Evolutionary conservation across 73 alveolate genomes (phyloP), one percentile per base, ranked within the genome.

Genomic region (Paramecium tetraurelia): DNA sequence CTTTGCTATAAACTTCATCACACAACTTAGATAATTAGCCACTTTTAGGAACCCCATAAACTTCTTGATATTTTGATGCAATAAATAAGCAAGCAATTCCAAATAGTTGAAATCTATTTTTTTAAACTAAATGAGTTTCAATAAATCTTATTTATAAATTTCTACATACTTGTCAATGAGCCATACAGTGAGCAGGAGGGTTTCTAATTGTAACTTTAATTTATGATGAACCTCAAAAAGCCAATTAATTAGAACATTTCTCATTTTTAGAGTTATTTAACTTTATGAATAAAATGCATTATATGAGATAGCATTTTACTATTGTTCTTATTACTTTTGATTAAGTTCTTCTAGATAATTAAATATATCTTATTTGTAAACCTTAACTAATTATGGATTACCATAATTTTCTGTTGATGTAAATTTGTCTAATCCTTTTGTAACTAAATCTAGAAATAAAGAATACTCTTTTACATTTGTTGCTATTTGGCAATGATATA

Each of bases 141-240:
- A 96, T 89, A 92, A 94, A 96, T 75, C 99, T 85, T 40, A 1
- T 22, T 40, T 27, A 44, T 10, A 10, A 0, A 38, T 44, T 8
- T 12, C 5, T 6, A 41, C n/a, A 92, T 94, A 98, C 95, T 98
- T 92, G 86, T 98, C 99, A 69, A 97, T 92, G 16, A 95, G 86
- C 83, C 93, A 84, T 27, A 98, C 95, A 50, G 99, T 90, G 44
- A 98, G 95, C 84, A 93, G 96, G 29, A 98, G 95, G 11, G 99
- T 97, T 90, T 98, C 99, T 29, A 98, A 98, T 76, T 96, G 86
- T 68, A 98, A 94, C 88, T 97, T 95, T 95, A 97, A 96, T 86
- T 96, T 96, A 63, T 94, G 86, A 93, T 96, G 99, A 29, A 97
- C 99, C 85, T 96, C 98, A 24, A 96, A 95, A 41, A 98, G 85